These are phyloP conservation scores for Termitomyces sp. DNA, from an alignment of 768 basidiomycete genomes.

Conservation along the genomic window DNA sequence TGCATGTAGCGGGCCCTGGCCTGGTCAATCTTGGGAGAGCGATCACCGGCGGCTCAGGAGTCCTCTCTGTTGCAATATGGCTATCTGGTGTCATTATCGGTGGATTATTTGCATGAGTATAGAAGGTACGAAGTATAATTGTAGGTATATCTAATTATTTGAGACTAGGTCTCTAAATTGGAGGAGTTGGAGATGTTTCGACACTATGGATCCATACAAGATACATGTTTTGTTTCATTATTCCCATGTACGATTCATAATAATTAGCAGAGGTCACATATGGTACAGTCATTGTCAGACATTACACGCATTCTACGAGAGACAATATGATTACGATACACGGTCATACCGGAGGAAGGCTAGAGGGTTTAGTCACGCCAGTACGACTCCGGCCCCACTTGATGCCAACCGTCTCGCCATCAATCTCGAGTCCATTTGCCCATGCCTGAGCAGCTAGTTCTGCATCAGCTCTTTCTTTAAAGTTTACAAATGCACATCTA, in stretches of 20 bases:
- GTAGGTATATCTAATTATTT: neutral
- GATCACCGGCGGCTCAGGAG: constrained; percentile 31
- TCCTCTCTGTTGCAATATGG: constrained; percentile 38
- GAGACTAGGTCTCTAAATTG: neutral
- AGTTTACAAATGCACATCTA: constrained; percentile 96
- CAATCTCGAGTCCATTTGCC: constrained; percentile 87
- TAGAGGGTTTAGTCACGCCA: constrained; percentile 30
- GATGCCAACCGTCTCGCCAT: constrained; percentile 67
- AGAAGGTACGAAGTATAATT: neutral
- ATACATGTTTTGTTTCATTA: neutral
- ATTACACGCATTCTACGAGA: neutral
- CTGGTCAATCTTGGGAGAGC: constrained; percentile 58
- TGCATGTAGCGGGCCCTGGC: constrained; percentile 51
- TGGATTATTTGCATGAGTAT: constrained; percentile 32
- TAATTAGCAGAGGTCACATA: neutral
- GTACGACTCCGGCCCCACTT: constrained; percentile 86
- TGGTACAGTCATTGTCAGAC: neutral
- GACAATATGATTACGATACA: constrained; percentile 11
- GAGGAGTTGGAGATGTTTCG: neutral
- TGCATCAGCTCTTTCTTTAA: constrained; percentile 76
- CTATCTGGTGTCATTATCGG: constrained; percentile 36
- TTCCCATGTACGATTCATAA: neutral
- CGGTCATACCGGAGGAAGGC: constrained; percentile 16
- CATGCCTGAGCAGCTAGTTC: constrained; percentile 88
- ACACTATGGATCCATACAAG: neutral